Evolutionary conservation across 2,329 filamentous ascomycete genomes (phyloP).

Genomic region (Periconia digitata): DNA sequence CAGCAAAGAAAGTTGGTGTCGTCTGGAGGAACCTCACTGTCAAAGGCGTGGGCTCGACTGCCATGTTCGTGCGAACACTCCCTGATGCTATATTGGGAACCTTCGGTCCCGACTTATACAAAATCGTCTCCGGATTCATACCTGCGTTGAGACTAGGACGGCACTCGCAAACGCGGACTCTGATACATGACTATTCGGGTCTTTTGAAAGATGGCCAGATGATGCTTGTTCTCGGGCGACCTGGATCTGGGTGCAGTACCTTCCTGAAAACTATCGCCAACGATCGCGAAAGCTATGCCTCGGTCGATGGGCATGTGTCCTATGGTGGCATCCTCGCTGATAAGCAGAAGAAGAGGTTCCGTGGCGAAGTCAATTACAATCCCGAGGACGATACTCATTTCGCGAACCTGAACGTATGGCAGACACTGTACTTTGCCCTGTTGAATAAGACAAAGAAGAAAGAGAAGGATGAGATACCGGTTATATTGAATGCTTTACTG

Average conservation of each 20-base stretch:
- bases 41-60: constrained; percentile 67
- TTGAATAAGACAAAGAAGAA: constrained; percentile 74
- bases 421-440: constrained; percentile 74
- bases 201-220: constrained; percentile 69
- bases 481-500: constrained; percentile 70
- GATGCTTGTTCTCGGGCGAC: constrained; percentile 72
- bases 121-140: constrained; percentile 58
- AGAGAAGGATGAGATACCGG: constrained; percentile 63
- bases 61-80: constrained; percentile 70
- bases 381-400: constrained; percentile 77
- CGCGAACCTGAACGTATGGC: constrained; percentile 72
- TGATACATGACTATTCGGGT: constrained; percentile 69
- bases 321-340: constrained; percentile 72
- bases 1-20: constrained; percentile 76
- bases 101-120: constrained; percentile 78
- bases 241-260: constrained; percentile 74
- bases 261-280: constrained; percentile 78
- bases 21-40: constrained; percentile 76
- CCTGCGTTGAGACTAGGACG: constrained; percentile 54
- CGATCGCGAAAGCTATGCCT: constrained; percentile 65
- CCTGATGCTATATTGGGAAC: constrained; percentile 75
- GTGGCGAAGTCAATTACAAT: constrained; percentile 78
- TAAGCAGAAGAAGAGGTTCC: constrained; percentile 68
- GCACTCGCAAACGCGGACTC: constrained; percentile 52
- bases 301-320: constrained; percentile 67